Evolutionary conservation across 345 rosid genomes (phyloP).

Genomic region (Gossypium raimondii): DNA sequence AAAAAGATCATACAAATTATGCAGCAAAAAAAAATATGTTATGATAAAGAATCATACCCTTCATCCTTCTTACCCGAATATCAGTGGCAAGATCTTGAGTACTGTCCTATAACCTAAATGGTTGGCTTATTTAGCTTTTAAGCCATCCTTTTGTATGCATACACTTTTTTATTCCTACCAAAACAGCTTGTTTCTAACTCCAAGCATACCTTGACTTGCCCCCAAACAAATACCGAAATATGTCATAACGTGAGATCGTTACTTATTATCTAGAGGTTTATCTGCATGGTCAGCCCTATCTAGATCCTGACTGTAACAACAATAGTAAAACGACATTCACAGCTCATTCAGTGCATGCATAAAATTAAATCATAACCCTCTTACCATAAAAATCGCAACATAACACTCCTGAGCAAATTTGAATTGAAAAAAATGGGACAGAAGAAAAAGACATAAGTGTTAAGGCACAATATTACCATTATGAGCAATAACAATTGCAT

Average conservation of each 20-base stretch:
- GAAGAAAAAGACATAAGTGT: background rate
- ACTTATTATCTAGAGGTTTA: background rate
- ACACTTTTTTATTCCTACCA: background rate
- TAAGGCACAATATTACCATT: conserved; percentile 49
- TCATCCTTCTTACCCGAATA: background rate
- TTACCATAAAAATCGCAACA: background rate
- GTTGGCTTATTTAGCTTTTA: background rate
- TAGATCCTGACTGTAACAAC: background rate
- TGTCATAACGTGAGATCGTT: background rate
- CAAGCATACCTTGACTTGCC: background rate
- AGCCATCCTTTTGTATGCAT: background rate
- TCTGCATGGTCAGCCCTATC: background rate
- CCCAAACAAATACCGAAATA: background rate
- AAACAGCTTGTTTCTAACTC: background rate
- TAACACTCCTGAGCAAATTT: background rate
- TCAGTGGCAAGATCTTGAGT: background rate
- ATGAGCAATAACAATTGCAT: conserved; percentile 85
- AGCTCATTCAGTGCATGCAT: background rate
- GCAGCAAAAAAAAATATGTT: background rate
- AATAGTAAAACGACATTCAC: background rate
- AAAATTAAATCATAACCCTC: background rate
- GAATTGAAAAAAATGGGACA: conserved; percentile 4
- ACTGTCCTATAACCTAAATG: background rate
- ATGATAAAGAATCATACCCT: background rate
- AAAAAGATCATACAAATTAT: background rate